Evolutionary conservation across 1,284 basidiomycete genomes (phyloP), one percentile per base, ranked within the genome.

Genomic region (Trametes versicolor): DNA sequence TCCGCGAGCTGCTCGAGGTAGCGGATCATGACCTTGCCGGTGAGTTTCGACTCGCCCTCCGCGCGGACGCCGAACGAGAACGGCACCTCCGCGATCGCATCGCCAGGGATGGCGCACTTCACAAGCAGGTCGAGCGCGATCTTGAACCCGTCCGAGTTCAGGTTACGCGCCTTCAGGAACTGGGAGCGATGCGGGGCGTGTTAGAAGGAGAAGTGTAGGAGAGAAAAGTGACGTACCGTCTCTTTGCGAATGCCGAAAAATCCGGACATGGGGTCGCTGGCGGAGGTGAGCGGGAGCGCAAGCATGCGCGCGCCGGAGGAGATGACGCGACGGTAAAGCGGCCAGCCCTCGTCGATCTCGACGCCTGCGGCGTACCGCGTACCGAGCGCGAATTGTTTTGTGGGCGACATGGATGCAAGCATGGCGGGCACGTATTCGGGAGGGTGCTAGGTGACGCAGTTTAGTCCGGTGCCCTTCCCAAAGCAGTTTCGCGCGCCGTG

Each of bases 361-460:
- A 80, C 80, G n/a, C 80, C 81, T 27, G 74, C 71, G 7, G 77
- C 82, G 70, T 83, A 83, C 9, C 82, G 76, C 13, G 82, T 83
- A 3, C 81, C 82, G 32, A 83, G 74, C 6, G 79, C 79, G 67
- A 83, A 81, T 2, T 70, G 76, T 21, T 72, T 77, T 19, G 63
- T 60, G 8, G 75, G 73, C 0, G 74, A 73, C 17, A 82, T 68
- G 0, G 79, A 70, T 10, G 78, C 74, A 34, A 82, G 70, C 65
- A 81, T 76, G 4, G 72, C 67, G 23, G 79, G 80, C 0, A 83
- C 78, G 23, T 78, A 75, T 70, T 81, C 79, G 1, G 82, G 80
- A 1, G 82, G 82, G 64, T 83, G 82, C 78, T 82, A 36, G 7
- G 23, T 19, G n/a, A 9, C n/a, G 25, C 27, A 12, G 15, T 27